A percentile compares a stretch with the other conserved stretches of the same genome.
Evolutionary conservation across 345 rosid species (phyloP).

Genomic region (Acer negundo): DNA sequence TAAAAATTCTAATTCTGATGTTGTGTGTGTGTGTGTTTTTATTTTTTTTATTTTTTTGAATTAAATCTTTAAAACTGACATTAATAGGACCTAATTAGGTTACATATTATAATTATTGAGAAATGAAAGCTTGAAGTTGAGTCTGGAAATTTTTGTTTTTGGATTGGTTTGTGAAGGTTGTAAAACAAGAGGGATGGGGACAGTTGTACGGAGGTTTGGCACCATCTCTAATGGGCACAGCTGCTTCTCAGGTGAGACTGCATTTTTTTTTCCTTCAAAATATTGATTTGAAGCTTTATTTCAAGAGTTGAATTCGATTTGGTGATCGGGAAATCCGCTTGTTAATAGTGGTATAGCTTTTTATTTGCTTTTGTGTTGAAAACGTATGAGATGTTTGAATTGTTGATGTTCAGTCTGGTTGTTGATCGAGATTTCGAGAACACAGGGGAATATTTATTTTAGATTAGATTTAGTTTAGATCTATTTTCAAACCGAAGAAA

Average conservation of each 20-base stretch:
- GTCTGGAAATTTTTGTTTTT: background rate
- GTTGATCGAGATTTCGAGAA: background rate
- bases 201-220: conserved; percentile 85
- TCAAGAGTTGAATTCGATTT: background rate
- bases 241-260: conserved; percentile 83
- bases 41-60: too few relatives aligned
- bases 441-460: too few relatives aligned
- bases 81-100: background rate
- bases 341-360: background rate
- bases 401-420: conserved; percentile 13
- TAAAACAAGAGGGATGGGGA: conserved; percentile 90
- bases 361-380: conserved; percentile 2
- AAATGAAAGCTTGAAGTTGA: background rate
- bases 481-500: background rate
- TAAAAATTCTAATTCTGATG: background rate
- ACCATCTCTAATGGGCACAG: conserved; percentile 88
- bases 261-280: conserved; percentile 2
- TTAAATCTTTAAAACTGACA: background rate
- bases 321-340: background rate
- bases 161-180: conserved; percentile 51
- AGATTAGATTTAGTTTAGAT: conserved; percentile 2
- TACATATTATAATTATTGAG: background rate
- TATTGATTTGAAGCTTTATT: background rate
- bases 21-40: too few relatives aligned
- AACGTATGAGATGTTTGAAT: background rate